Evolutionary conservation across 352 stramenopile genomes (phyloP).

Genomic region (Globisporangium mamillatum): DNA sequence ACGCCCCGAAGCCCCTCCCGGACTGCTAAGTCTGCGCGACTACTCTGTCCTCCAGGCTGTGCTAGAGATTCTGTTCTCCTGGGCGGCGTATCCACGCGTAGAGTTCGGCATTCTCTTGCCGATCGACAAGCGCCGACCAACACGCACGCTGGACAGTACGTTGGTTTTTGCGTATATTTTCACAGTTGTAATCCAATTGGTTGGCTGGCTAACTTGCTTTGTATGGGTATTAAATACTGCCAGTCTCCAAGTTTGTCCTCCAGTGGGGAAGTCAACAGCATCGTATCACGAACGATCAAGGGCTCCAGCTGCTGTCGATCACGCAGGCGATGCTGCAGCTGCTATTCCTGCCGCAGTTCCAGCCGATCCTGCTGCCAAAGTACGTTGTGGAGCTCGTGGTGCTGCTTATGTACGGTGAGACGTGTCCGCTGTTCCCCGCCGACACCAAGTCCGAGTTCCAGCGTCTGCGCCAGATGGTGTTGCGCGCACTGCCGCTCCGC

Average conservation of each 20-base stretch:
- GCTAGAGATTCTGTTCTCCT: constrained; percentile 74
- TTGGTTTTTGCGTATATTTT: neutral
- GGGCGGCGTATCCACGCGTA: constrained; percentile 54
- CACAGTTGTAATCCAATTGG: neutral
- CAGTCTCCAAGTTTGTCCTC: constrained; percentile 59
- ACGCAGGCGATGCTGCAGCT: constrained; percentile 53
- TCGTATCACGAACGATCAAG: constrained; percentile 11
- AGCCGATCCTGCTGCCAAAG: constrained; percentile 75
- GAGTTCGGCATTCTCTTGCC: constrained; percentile 49
- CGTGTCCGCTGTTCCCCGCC: constrained; percentile 6
- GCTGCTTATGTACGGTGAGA: constrained; percentile 58
- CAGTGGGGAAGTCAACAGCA: constrained; percentile 31
- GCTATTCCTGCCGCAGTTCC: constrained; percentile 67
- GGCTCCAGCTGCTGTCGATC: constrained; percentile 37
- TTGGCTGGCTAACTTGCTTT: neutral
- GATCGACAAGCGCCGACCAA: constrained; percentile 63
- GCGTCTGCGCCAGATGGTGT: constrained; percentile 34
- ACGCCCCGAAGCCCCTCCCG: constrained; percentile 44
- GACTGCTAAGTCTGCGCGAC: constrained; percentile 79
- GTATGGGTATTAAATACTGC: neutral
- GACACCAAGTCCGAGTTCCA: constrained; percentile 34
- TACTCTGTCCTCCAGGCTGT: constrained; percentile 81
- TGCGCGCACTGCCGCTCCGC: constrained; percentile 55
- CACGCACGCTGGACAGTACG: constrained; percentile 80
- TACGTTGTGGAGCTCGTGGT: constrained; percentile 76